Base-by-base conservation (phyloP, 176 grass and related monocot species). In the Hordeum marinum region DNA sequence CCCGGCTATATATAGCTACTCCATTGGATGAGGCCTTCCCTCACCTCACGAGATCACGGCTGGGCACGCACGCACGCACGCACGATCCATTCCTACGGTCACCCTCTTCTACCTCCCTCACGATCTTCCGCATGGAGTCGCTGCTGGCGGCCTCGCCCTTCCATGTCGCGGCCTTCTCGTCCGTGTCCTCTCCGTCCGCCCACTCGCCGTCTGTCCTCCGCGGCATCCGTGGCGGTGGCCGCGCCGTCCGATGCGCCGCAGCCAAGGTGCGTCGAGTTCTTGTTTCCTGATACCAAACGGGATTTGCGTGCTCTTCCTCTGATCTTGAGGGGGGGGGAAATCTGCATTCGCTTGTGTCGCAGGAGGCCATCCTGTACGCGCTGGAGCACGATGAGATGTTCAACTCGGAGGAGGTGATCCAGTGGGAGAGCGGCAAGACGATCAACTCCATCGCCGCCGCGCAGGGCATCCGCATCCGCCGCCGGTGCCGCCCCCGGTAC, bases 381-480 rank as follows among this genome's bases (percentile, higher is more conserved):
- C 65, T 48, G 74, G 29, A 79, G 35, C 36, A 69, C 77, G 66
- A 78, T 36, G 89, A 85, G 36, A 57, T 92, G 58, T 72, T 85
- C 46, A 82, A 86, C 45, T 63, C 85, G 27, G 55, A 75, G 37
- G 93, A 95, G 90, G 91, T 95, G 61, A 75, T 62, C 52, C 72
- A 95, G 74, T 93, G 91, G 95, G 96, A 98, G 83, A 95, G 87
- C 85, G 96, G 96, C 42, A 94, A 67, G 80, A 87, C 89, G n/a
- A 39, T 89, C 7, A 90, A 98, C 61, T 41, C 83, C 32, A 98
- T 98, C 62, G 82, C 89, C 21, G 85, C 85, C 15, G 87, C 85
- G 24, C 95, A 98, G 73, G 93, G 96, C 36, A 95, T 98, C 87
- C 86, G 80, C 12, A 92, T 98, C 83, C 87, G 96, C 27, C 90